phyloP scores from a whole-genome alignment of 345 rosid species.

The Barbarea vulgaris region DNA sequence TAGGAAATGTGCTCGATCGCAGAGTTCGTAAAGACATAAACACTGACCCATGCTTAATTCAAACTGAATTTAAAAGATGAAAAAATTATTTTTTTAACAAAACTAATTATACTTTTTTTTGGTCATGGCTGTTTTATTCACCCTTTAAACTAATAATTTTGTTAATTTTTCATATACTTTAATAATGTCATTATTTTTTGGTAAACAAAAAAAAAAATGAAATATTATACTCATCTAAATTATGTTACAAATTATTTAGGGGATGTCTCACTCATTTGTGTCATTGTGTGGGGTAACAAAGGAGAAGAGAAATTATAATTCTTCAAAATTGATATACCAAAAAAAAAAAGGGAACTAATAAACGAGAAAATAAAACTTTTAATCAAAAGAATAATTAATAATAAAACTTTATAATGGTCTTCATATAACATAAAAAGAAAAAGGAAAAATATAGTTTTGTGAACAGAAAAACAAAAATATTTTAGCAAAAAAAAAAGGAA shows the following conservation, averaged over 20 bases:
- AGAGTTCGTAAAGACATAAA: too few species aligned
- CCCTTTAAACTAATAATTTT: not conserved
- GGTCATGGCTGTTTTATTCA: not conserved
- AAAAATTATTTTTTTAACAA: not conserved
- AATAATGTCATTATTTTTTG: too few species aligned
- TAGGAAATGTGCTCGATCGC: too few species aligned
- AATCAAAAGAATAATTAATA: too few species aligned
- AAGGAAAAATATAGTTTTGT: not conserved
- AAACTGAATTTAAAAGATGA: not conserved
- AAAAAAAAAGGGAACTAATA: not conserved
- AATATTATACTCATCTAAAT: not conserved
- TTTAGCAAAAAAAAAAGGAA: not conserved
- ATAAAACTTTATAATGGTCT: not conserved
- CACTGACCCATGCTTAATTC: too few species aligned
- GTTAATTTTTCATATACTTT: not conserved
- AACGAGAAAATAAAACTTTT: not conserved
- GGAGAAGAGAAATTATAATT: not conserved
- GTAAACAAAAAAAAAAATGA: not conserved
- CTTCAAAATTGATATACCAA: not conserved
- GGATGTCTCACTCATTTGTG: not conserved
- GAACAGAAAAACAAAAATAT: constrained; percentile 22
- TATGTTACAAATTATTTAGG: not conserved
- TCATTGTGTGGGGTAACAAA: not conserved
- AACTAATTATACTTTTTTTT: not conserved
- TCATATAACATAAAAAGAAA: not conserved